Evolutionary conservation across 2,329 filamentous ascomycete species (phyloP), one percentile per base, ranked within the genome.

Genomic region (Pseudocercospora musae): DNA sequence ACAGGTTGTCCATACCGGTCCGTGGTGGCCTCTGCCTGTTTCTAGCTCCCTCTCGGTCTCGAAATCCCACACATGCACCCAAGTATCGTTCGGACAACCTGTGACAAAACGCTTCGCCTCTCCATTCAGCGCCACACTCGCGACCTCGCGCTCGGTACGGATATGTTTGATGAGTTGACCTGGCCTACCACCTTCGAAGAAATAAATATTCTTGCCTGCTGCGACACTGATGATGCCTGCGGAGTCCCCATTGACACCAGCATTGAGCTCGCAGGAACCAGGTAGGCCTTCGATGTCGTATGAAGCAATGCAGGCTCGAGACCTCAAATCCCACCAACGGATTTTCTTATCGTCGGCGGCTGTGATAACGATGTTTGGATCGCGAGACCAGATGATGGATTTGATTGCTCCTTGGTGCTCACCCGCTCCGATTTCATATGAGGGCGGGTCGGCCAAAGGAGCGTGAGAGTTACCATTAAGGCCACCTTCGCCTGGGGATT

Each of bases 1-100:
- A 60, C 89, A 89, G 63, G 96, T 88, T 5, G 92, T 96, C 95
- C 95, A 99, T 65, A 99, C 95, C 1, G 94, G 94, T 1, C 95
- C 95, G 73, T 99, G 95, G 70, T 99, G 95, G 23, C 95, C 95
- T 78, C 97, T 97, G 79, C 96, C 91, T 11, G 94, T 89, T 75
- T 98, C 95, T 48, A 97, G 80, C 76, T 96, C 92, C 68, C 85
- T 84, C 70, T 89, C 89, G 55, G 89, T 88, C 62, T 97, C 92
- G 78, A 92, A 94, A 72, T 92, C 87, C 79, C 96, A 96, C 5
- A 98, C 90, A 63, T 91, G 88, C n/a, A 95, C 94, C 94, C 94
- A 99, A 0, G 95, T 98, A 73, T 96, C 94, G 42, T 89, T 90
- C 66, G 91, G 90, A 75, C 93, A 92, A 63, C 95, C 95, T 18